Base-by-base conservation (phyloP, 1,139 yeast genomes). In the Keqinozyma sinolaborantium region DNA sequence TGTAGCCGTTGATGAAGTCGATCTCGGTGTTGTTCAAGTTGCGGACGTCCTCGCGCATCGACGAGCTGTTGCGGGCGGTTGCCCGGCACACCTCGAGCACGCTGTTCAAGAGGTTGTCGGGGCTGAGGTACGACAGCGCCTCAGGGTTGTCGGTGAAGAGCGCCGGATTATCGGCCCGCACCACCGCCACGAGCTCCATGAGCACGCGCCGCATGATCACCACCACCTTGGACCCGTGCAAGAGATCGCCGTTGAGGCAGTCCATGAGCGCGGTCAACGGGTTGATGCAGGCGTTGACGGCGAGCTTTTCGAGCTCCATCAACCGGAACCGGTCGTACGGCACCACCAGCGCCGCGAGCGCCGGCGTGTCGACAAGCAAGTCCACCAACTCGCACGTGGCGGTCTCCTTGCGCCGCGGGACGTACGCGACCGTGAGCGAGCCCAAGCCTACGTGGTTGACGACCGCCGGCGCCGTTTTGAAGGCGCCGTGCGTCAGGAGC, bases 11-110 rank as follows among this genome's bases (percentile, higher is more conserved):
- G 38, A 90, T 79, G 53, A 73, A 83, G 38, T 81, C 83, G 19
- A 90, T 73, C 51, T 90, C 98, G 0, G 95, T 83, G 16, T 64
- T 67, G 41, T 79, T 69, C 32, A 77, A 62, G 40, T 70, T 64
- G 28, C 75, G 54, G 2, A 83, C 70, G 47, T 90, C 97, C 43
- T 84, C 87, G 46, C 95, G 71, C 97, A 90, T 92, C 2, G 95
- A 85, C 6, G 94, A 79, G 32, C 83, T 77, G 57, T 88, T 92
- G 29, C 66, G 55, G 0, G 73, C 69, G 15, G 81, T 70, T 23
- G 48, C 30, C 36, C 68, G 56, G 25, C 77, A 62, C 8, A 74
- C 72, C 3, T 70, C 64, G 13, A 62, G 39, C 5, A 82, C 82
- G 3, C 68, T 53, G 18, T 64, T 53, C 14, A 73, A 48, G 41